Conservation (phyloP, 768 basidiomycete genomes). For the Cystobasidium onofrii region DNA sequence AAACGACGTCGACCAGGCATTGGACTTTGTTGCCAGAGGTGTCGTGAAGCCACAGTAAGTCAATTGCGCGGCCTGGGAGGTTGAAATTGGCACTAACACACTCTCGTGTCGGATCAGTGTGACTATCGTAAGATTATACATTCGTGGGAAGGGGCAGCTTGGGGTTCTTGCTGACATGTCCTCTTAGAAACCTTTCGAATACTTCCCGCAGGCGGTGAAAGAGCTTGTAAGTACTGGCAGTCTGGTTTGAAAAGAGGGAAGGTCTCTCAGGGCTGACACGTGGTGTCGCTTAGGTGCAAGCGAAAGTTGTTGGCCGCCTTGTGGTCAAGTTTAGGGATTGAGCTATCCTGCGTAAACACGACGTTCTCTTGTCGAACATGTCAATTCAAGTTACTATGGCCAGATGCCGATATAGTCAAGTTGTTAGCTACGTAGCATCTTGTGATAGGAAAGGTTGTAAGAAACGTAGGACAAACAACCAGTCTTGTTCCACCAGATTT, state of each 20-base stretch:
- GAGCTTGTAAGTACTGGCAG: background rate
- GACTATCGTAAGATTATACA: background rate
- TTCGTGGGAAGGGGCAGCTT: too few relatives aligned
- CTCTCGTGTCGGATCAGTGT: background rate
- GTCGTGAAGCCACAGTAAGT: background rate
- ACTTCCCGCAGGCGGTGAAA: conserved; percentile 4
- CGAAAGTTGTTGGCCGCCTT: background rate
- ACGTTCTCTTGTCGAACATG: too few relatives aligned
- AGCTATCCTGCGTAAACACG: background rate
- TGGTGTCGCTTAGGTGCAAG: background rate
- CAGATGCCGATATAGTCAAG: too few relatives aligned
- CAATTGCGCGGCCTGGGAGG: too few relatives aligned
- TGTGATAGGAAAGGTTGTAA: too few relatives aligned
- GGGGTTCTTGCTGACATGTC: background rate
- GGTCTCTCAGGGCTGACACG: too few relatives aligned
- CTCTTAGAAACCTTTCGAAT: conserved; percentile 2
- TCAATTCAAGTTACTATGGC: too few relatives aligned
- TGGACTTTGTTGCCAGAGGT: conserved; percentile 1
- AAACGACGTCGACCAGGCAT: background rate
- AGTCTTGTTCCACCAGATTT: too few relatives aligned
- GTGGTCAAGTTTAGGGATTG: background rate
- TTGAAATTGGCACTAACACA: background rate
- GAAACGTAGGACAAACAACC: too few relatives aligned
- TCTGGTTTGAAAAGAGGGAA: background rate
- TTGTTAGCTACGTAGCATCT: too few relatives aligned